Base-by-base conservation (phyloP, 1,139 yeast species). In the Kluyveromyces sp. region DNA sequence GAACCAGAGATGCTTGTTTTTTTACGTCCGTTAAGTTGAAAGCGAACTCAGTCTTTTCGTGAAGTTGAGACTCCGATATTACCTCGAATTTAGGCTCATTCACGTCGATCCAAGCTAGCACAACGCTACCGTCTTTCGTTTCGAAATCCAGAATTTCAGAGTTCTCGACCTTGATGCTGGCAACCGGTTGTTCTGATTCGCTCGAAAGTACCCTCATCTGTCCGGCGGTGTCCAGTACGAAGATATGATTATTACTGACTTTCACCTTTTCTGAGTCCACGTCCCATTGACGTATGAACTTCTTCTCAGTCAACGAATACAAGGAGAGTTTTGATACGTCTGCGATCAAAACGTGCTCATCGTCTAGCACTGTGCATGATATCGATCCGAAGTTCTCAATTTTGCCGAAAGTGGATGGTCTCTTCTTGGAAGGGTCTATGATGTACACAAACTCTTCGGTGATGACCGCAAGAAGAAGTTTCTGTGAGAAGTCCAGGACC, bases 81-180 rank as follows among this genome's bases (percentile, higher is more conserved):
- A 43, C 40, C 41, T 56, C 54, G 41, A 61, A 61, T 40, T 56
- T 55, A 13, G 64, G 63, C 42, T 61, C 64, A 40, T 61, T 61
- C 1, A 61, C 63, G 41, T 61, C 58, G 18, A 60, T 48, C 65
- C 65, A 61, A n/a, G 64, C 57, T 13, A 59, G 34, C 40, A 61
- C 47, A 3, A 60, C 31, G 34, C 46, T 47, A 15, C 47, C 44
- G 12, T 43, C 45, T 13, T 22, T 28, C 7, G 55, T 39, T 16
- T 45, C 46, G 41, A 54, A 57, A 30, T 58, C 63, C 8, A 63
- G 49, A 18, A 57, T 52, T 30, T 57, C 55, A 1, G 60, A 52
- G 13, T 49, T 47, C 9, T 47, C 46, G 3, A 53, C 57, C n/a
- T 39, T 49, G 19, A 61, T 51, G 18, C 47, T 42, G 17, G 54